phyloP scores from a whole-genome alignment of 1,284 basidiomycete species.

The Rhodotorula sp. region DNA sequence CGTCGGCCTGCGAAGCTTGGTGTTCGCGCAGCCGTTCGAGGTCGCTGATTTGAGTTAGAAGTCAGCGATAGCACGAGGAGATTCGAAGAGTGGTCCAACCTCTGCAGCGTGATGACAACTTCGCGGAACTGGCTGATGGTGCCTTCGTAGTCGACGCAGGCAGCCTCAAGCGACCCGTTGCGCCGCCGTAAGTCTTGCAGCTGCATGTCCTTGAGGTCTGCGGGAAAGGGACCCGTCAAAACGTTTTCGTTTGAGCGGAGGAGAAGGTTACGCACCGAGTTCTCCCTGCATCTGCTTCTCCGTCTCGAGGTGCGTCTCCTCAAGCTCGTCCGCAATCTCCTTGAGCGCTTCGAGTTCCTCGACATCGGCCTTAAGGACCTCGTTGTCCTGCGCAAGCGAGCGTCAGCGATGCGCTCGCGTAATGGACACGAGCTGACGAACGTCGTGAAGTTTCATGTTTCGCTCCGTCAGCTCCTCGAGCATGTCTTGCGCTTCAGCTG shows the following conservation, averaged over 20 bases:
- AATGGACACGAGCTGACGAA: slow-evolving; percentile 45
- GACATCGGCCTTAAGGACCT: slow-evolving; percentile 90
- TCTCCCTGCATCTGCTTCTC: slow-evolving; percentile 90
- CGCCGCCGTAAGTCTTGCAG: slow-evolving; percentile 66
- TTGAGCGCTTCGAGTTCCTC: slow-evolving; percentile 87
- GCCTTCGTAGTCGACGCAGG: slow-evolving; percentile 75
- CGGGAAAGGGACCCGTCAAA: background rate
- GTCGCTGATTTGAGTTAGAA: slow-evolving; percentile 58
- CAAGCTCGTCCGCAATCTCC: slow-evolving; percentile 94
- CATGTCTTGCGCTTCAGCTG: slow-evolving; percentile 92
- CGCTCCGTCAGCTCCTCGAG: slow-evolving; percentile 92
- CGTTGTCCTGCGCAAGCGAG: slow-evolving; percentile 68
- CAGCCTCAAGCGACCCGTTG: slow-evolving; percentile 68
- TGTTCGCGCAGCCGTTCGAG: slow-evolving; percentile 74
- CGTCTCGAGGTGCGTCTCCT: slow-evolving; percentile 92
- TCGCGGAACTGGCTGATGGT: slow-evolving; percentile 90
- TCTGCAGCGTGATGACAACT: slow-evolving; percentile 75
- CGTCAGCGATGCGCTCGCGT: background rate
- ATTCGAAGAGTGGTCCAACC: slow-evolving; percentile 53
- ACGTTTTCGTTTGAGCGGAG: background rate
- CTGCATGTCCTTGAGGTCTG: slow-evolving; percentile 69
- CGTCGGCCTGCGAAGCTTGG: slow-evolving; percentile 76
- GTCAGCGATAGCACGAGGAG: background rate
- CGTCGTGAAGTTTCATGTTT: slow-evolving; percentile 85
- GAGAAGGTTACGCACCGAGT: slow-evolving; percentile 59